phyloP scores from a whole-genome alignment of 441 rosid genomes.

The Rhodomyrtus psidioides region DNA sequence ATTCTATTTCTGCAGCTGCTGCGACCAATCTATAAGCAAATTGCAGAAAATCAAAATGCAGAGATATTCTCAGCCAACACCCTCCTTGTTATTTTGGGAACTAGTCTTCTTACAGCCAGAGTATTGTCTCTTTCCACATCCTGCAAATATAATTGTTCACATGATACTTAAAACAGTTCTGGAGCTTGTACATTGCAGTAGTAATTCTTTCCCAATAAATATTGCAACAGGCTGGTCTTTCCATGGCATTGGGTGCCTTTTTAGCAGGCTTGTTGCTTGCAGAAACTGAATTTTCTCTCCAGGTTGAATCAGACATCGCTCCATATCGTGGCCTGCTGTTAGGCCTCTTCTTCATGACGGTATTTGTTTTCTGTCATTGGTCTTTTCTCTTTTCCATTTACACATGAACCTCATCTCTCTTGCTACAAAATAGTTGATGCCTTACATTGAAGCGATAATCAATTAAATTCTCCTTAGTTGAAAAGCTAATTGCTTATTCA shows the following conservation, averaged over 20 bases:
- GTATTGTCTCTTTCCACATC: conserved; percentile 23
- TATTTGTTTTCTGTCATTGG: conserved; percentile 13
- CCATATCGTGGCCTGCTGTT: conserved; percentile 95
- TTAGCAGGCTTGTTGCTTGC: conserved; percentile 98
- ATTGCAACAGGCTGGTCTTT: conserved; percentile 89
- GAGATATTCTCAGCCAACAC: conserved; percentile 99
- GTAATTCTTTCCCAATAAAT: not conserved
- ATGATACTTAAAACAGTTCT: conserved; percentile 4
- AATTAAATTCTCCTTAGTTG: not conserved
- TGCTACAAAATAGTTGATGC: not conserved
- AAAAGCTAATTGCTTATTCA: not conserved
- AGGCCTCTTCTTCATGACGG: conserved; percentile 99
- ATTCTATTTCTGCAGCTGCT: conserved; percentile 61
- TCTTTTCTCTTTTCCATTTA: not conserved
- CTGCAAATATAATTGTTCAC: not conserved
- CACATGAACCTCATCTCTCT: not conserved
- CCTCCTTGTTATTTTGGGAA: conserved; percentile 93
- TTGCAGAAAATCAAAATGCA: conserved; percentile 97
- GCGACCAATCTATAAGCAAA: conserved; percentile 95
- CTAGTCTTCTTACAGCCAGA: conserved; percentile 98
- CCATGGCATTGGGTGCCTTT: conserved; percentile 99
- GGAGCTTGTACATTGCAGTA: not conserved
- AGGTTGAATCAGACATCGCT: conserved; percentile 99
- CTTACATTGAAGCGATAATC: not conserved
- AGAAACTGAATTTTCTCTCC: conserved; percentile 98